Conservation (phyloP, 768 basidiomycete species). For the Suillus ampliporus region DNA sequence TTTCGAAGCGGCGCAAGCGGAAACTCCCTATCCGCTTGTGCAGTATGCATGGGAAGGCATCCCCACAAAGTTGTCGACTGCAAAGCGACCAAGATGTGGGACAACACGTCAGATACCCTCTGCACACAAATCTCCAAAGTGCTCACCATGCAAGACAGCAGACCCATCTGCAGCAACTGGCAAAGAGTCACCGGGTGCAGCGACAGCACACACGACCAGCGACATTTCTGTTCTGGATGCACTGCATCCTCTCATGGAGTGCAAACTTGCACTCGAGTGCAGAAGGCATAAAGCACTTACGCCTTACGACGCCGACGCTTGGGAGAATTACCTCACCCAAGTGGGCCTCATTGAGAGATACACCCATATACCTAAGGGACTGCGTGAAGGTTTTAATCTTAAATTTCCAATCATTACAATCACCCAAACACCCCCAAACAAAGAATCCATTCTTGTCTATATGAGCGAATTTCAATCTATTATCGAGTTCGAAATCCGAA, state of each 20-base stretch:
- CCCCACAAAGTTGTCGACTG: not conserved
- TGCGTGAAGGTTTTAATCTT: constrained; percentile 13
- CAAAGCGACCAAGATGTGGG: not conserved
- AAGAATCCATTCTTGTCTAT: constrained; percentile 11
- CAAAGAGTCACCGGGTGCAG: not conserved
- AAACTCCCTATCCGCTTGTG: not conserved
- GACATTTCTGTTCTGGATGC: constrained; percentile 1
- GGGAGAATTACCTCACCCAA: not conserved
- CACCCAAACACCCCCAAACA: constrained; percentile 19
- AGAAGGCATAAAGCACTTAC: not conserved
- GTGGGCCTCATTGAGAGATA: not conserved
- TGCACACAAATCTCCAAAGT: not conserved
- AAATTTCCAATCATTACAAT: constrained; percentile 10
- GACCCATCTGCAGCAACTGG: not conserved
- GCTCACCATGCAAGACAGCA: not conserved
- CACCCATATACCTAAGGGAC: not conserved
- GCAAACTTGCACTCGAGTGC: not conserved
- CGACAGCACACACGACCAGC: not conserved
- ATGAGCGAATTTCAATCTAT: constrained; percentile 3
- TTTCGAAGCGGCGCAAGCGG: not conserved
- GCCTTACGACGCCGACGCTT: not conserved
- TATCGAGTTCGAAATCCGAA: not conserved
- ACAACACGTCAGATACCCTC: not conserved
- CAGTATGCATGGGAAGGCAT: not conserved
- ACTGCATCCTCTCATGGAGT: not conserved